Evolutionary conservation across 1,284 basidiomycete genomes (phyloP), one percentile per base, ranked within the genome.

Genomic region (Malassezia furfur): DNA sequence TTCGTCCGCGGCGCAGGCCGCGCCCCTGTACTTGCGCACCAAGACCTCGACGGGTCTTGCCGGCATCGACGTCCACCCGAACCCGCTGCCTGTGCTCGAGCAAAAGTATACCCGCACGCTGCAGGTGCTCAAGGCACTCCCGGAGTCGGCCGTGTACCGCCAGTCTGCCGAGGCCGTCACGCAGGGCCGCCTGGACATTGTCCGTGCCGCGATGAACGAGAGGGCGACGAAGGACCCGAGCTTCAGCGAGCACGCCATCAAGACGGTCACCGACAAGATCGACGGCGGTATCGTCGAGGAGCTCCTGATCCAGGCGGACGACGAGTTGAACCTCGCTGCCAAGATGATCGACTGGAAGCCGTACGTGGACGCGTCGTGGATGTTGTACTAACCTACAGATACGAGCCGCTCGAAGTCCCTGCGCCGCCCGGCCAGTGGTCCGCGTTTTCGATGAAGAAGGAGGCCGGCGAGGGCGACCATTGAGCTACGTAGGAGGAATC

Each of bases 291-390:
- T 64, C 47, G 85, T 91, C 50, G 89, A 93, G 78, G 82, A 90
- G 75, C 81, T 86, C 36, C 69, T 98, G 61, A 80, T 84, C 66
- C 84, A 89, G 77, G 91, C 91, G 3, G 76, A 85, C 65, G 85
- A 87, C 64, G 93, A 98, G 78, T 78, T 88, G 57, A 79, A 77
- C 48, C 78, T 96, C 41, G 86, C 82, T 1, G 80, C 80, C 36
- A 88, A 88, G 78, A 89, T 96, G 86, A 74, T 85, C 22, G 87
- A 93, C 74, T 96, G 89, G 88, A 94, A 96, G 79, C 83, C 87
- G 91, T 98, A 76, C 78, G 89, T 86, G 17, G 22, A 28, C 25
- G n/a, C 32, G 21, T 37, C 47, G 8, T 10, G 25, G 45, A 28
- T 28, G 25, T 28, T 28, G 31, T 32, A 47, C 25, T 32, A 53